Percentiles rank a stretch among this genome's conserved stretches.
Evolutionary conservation across 2,329 filamentous ascomycete genomes (phyloP).

Genomic region (Lachnellula arida): DNA sequence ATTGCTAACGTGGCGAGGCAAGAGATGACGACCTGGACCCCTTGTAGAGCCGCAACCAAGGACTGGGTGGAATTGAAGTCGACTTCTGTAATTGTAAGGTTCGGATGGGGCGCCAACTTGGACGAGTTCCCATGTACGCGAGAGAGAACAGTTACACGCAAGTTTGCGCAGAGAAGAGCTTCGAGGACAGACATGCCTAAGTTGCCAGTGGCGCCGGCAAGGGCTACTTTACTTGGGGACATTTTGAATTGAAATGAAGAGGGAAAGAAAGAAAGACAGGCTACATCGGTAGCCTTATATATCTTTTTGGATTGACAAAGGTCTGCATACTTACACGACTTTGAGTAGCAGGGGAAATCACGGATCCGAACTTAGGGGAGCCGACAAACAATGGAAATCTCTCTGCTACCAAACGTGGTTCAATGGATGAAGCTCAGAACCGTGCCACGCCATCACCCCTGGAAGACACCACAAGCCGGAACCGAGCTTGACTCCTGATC

Average conservation of each 20-base stretch:
- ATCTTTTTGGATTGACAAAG: too few relatives aligned
- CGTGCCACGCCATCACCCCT: too few relatives aligned
- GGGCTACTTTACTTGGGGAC: not conserved
- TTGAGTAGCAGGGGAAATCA: too few relatives aligned
- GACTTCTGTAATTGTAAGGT: constrained; percentile 27
- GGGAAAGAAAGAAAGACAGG: not conserved
- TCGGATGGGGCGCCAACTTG: constrained; percentile 19
- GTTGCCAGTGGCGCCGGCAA: constrained; percentile 23
- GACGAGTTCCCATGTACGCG: constrained; percentile 28
- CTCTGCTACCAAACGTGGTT: too few relatives aligned
- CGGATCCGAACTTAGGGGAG: too few relatives aligned
- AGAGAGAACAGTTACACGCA: constrained; percentile 44
- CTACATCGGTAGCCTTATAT: too few relatives aligned
- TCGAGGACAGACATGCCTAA: constrained; percentile 9
- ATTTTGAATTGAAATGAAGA: not conserved
- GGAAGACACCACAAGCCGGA: too few relatives aligned
- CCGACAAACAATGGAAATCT: too few relatives aligned
- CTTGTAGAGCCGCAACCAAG: constrained; percentile 32
- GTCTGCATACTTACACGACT: too few relatives aligned
- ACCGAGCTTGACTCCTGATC: too few relatives aligned
- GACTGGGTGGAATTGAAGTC: constrained; percentile 30
- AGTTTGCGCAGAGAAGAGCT: constrained; percentile 7
- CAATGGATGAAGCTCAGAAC: too few relatives aligned
- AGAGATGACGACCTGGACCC: constrained; percentile 36
- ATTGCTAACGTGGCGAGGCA: constrained; percentile 30